Base-by-base conservation (phyloP, 208 protist genomes). In the Leishmania guyanensis region DNA sequence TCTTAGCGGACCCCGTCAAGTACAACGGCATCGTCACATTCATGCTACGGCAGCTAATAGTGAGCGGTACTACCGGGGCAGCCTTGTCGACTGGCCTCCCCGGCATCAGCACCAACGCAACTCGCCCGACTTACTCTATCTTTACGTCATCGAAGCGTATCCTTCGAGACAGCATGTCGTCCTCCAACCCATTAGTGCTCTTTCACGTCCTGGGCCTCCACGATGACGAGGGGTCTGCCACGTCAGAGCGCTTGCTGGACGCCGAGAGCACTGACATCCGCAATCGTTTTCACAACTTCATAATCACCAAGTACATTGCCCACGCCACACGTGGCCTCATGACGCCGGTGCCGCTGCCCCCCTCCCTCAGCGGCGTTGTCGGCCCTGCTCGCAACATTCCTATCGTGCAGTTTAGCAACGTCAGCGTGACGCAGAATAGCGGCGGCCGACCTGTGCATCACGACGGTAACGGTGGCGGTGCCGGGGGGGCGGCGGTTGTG, bases 21-120 rank as follows among this genome's bases (percentile, higher is more conserved):
- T 96, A 94, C 86, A 92, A 93, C 71, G 92, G 89, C 26, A 14
- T 96, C 14, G 80, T 96, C 29, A 92, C 88, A 20, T 96, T 96
- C 83, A 81, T 94, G 74, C 75, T 94, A 50, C 89, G 90, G 5
- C 91, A 96, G 83, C 69, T 94, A 39, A 20, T 91, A 26, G 26
- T 86, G 26, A 88, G 81, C 36, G 73, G 46, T 14, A 46, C 50
- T 33, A 33, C 36, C 12, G 53, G 58, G 20, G 20, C 48, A 39
- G 20, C 54, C 6, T 56, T 77, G 29, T 8, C 62, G 48, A 16
- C 75, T 6, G 66, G 75, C 68, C 20, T 17, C 29, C 22, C 60
- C 0, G n/a, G 68, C 68, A 73, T 46, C 16, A 22, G 20, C 68
- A 26, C 68, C 29, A 36, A 8, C 53, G 43, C 39, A 4, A 36